Evolutionary conservation across 345 rosid genomes (phyloP).

Genomic region (Arabis alpina): DNA sequence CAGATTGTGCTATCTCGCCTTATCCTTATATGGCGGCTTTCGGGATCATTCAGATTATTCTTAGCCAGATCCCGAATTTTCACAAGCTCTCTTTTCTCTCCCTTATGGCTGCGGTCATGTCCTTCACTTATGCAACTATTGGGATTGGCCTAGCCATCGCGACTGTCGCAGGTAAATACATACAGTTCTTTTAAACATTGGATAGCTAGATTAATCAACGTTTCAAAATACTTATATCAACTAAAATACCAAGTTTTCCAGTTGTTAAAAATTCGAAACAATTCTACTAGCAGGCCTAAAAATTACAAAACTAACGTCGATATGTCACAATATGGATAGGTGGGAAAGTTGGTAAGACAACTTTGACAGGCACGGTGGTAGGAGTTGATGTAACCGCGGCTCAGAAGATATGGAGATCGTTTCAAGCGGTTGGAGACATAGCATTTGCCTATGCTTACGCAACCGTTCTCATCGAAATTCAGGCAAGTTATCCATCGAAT

Average conservation of each 20-base stretch:
- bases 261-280: no score
- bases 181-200: background rate
- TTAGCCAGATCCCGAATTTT: constrained; percentile 85
- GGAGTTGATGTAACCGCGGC: constrained; percentile 73
- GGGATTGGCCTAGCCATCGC: constrained; percentile 87
- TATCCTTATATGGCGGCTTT: constrained; percentile 70
- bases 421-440: constrained; percentile 83
- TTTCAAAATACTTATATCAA: background rate
- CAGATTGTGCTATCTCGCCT: constrained; percentile 55
- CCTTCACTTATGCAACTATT: constrained; percentile 74
- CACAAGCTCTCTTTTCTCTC: constrained; percentile 92
- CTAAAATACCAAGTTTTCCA: background rate
- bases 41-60: constrained; percentile 65
- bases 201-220: no score
- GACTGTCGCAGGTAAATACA: constrained; percentile 39
- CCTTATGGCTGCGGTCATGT: constrained; percentile 83
- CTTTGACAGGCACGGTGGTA: constrained; percentile 57
- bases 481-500: constrained; percentile 53
- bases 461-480: constrained; percentile 80
- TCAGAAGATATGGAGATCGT: constrained; percentile 79
- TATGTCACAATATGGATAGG: constrained; percentile 32
- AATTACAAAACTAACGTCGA: constrained; percentile 12
- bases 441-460: constrained; percentile 91
- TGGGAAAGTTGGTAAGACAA: constrained; percentile 49
- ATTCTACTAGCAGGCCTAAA: background rate